Percentiles rank a stretch among this genome's conserved stretches.
Conservation (phyloP, 2,329 filamentous ascomycete genomes). For the Colletotrichum sp. region DNA sequence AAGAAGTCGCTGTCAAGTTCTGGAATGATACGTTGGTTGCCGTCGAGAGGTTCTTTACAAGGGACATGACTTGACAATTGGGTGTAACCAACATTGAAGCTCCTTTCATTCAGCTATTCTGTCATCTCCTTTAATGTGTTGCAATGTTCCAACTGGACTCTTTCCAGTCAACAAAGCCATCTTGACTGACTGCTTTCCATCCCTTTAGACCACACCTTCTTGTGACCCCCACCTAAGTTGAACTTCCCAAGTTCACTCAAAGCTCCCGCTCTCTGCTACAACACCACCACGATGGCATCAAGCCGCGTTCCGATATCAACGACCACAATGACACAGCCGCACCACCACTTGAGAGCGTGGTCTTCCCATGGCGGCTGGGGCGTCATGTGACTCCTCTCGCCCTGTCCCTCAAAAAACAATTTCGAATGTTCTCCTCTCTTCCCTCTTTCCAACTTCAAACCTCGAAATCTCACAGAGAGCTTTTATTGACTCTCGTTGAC, state of each 20-base stretch:
- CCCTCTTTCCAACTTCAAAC: neutral
- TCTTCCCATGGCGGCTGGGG: neutral
- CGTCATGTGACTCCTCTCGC: neutral
- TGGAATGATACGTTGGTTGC: rapidly evolving
- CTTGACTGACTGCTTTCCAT: neutral
- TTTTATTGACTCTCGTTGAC: neutral
- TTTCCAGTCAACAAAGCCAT: neutral
- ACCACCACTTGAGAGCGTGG: neutral
- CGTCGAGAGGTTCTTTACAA: neutral
- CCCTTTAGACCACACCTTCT: neutral
- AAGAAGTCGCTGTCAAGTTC: neutral
- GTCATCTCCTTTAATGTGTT: neutral
- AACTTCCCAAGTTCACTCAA: neutral
- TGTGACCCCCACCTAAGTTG: neutral
- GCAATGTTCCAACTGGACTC: neutral
- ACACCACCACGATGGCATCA: neutral
- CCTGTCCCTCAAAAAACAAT: neutral
- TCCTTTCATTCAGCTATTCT: neutral
- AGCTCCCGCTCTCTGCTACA: neutral
- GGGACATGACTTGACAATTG: rapidly evolving
- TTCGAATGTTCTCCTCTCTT: neutral
- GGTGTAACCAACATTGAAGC: neutral
- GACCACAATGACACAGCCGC: neutral
- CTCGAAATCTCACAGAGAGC: neutral
- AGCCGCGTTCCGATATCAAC: neutral